Percentiles rank a stretch among this genome's conserved stretches.
These are phyloP conservation scores for Sisymbrium irio DNA, from an alignment of 345 rosid species.

Conservation along the genomic window DNA sequence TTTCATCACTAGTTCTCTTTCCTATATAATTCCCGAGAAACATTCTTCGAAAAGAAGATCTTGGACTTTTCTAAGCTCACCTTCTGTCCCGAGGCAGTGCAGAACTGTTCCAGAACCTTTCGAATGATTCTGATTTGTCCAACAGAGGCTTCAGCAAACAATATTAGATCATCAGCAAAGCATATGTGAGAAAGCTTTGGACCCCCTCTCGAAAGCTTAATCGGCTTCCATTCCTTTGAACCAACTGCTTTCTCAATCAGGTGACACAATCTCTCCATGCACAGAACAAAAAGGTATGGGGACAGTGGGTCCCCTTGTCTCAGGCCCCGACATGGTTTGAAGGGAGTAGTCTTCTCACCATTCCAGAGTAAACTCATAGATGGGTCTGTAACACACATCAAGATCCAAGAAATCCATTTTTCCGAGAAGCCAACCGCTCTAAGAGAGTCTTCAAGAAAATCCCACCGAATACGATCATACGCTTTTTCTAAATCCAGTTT, in stretches of 20 bases:
- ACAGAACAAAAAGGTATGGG: background rate
- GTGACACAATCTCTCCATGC: background rate
- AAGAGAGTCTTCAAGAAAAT: background rate
- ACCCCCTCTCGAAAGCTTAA: background rate
- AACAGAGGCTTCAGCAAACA: background rate
- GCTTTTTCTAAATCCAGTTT: background rate
- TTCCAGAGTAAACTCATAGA: background rate
- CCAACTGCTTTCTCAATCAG: background rate
- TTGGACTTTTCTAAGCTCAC: too few relatives aligned
- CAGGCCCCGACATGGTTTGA: background rate
- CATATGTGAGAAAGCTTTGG: background rate
- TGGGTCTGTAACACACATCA: background rate
- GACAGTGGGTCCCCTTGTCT: background rate
- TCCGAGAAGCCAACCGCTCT: background rate
- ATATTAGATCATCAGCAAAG: background rate
- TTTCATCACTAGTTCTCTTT: too few relatives aligned
- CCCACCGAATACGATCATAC: background rate
- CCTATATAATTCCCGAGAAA: too few relatives aligned
- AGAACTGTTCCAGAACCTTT: too few relatives aligned
- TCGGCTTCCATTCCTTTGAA: background rate
- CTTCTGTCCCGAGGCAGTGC: too few relatives aligned
- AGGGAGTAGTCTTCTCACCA: background rate
- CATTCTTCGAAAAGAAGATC: too few relatives aligned
- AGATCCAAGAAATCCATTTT: background rate
- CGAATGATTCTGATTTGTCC: background rate